Percentiles rank a stretch among this genome's conserved stretches.
phyloP scores from a whole-genome alignment of 192 early-diverging fungal species.

The Mortierella alpina region DNA sequence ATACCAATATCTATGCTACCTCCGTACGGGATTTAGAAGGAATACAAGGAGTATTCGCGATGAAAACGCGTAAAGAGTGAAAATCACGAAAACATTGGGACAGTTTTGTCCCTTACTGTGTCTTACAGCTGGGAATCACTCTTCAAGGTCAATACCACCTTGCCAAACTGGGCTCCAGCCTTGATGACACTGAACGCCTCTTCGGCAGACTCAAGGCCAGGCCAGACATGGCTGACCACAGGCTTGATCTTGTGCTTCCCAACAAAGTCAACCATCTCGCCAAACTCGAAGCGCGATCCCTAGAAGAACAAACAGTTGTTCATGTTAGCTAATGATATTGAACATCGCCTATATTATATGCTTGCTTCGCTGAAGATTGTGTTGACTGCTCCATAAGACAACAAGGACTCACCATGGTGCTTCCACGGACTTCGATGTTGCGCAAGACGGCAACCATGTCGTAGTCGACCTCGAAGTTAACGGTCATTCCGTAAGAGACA shows the following conservation, averaged over 20 bases:
- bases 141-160: slow-evolving; percentile 35
- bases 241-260: slow-evolving; percentile 65
- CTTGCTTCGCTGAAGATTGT: slow-evolving; percentile 7
- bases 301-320: background rate
- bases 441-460: slow-evolving; percentile 66
- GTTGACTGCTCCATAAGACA: slow-evolving; percentile 1
- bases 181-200: slow-evolving; percentile 27
- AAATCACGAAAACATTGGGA: too few species aligned
- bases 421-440: slow-evolving; percentile 70
- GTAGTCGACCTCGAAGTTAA: slow-evolving; percentile 53
- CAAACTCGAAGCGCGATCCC: slow-evolving; percentile 65
- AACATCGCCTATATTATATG: background rate
- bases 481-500: slow-evolving; percentile 71
- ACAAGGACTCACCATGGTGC: slow-evolving; percentile 65
- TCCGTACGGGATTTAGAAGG: too few species aligned
- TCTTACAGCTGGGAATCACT: slow-evolving; percentile 19
- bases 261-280: slow-evolving; percentile 71
- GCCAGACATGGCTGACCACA: slow-evolving; percentile 65
- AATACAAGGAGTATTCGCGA: too few species aligned
- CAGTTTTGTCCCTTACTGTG: too few species aligned
- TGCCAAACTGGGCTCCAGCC: slow-evolving; percentile 35
- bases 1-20: too few species aligned
- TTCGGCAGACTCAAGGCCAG: slow-evolving; percentile 54
- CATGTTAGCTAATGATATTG: too few species aligned
- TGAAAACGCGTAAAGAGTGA: too few species aligned